These are phyloP conservation scores for Fraxinus dipetala DNA, from an alignment of 305 asterid genomes.

Conservation along the genomic window DNA sequence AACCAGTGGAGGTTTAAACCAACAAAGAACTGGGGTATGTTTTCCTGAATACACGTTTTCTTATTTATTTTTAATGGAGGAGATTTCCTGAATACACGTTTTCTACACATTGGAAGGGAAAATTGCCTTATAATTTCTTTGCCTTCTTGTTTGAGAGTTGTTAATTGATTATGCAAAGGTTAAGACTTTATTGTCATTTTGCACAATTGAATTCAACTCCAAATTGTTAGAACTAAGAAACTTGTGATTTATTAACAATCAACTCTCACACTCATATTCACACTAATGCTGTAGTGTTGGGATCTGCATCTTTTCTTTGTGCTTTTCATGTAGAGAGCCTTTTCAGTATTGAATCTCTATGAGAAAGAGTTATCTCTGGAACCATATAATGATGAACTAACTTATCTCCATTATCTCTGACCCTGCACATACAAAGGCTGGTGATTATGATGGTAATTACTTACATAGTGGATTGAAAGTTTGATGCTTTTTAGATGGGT, in stretches of 20 bases:
- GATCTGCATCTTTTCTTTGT: not conserved
- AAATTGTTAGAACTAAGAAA: not conserved
- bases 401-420: not conserved
- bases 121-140: not conserved
- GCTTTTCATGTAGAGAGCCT: not conserved
- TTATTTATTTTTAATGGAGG: not conserved
- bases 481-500: not conserved
- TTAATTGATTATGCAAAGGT: not conserved
- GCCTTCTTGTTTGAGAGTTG: not conserved
- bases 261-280: not conserved
- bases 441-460: not conserved
- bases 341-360: not conserved
- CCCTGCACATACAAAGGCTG: not conserved
- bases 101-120: not conserved
- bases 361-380: not conserved
- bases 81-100: not conserved
- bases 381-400: not conserved
- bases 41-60: constrained; percentile 1
- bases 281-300: not conserved
- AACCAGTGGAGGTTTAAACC: constrained; percentile 97
- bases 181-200: not conserved
- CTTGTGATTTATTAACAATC: not conserved
- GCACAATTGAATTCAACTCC: not conserved
- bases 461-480: not conserved
- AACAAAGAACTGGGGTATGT: constrained; percentile 96